phyloP scores from a whole-genome alignment of 331 rosid genomes.

The Dryas integrifolia region DNA sequence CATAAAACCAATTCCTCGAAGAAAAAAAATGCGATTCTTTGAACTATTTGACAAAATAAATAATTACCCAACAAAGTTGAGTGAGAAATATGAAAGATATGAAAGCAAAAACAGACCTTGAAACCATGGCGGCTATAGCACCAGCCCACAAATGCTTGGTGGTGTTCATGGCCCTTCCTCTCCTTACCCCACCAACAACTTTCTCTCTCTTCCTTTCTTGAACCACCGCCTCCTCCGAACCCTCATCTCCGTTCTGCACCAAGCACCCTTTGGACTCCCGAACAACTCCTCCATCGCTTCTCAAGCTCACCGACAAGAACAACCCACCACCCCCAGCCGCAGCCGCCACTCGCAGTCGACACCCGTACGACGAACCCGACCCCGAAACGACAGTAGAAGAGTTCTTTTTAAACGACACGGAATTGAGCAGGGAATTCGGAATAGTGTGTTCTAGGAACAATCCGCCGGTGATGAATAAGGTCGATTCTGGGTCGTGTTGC shows the following conservation, averaged over 20 bases:
- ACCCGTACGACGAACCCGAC: conserved; percentile 29
- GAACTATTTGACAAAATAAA: no score
- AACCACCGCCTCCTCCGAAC: conserved; percentile 40
- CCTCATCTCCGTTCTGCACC: conserved; percentile 46
- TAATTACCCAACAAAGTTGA: not conserved
- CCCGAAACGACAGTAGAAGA: conserved; percentile 25
- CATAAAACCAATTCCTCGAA: not conserved
- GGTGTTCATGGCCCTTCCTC: conserved; percentile 68
- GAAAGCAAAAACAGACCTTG: conserved; percentile 51
- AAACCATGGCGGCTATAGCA: conserved; percentile 99
- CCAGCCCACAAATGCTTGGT: conserved; percentile 96
- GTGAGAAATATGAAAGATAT: not conserved
- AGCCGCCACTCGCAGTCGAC: conserved; percentile 17
- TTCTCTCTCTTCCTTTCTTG: conserved; percentile 38
- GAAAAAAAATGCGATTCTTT: no score
- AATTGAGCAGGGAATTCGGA: conserved; percentile 50
- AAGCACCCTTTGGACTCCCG: conserved; percentile 48
- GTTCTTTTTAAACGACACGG: conserved; percentile 34
- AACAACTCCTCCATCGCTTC: conserved; percentile 39
- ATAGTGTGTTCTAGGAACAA: conserved; percentile 68
- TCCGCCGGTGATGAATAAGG: conserved; percentile 42
- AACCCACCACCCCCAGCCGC: conserved; percentile 20
- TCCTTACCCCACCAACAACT: conserved; percentile 32
- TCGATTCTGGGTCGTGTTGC: conserved; percentile 21
- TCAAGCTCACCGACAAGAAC: conserved; percentile 71